Conservation (phyloP, 768 basidiomycete species). For the Aureoboletus auriporus region DNA sequence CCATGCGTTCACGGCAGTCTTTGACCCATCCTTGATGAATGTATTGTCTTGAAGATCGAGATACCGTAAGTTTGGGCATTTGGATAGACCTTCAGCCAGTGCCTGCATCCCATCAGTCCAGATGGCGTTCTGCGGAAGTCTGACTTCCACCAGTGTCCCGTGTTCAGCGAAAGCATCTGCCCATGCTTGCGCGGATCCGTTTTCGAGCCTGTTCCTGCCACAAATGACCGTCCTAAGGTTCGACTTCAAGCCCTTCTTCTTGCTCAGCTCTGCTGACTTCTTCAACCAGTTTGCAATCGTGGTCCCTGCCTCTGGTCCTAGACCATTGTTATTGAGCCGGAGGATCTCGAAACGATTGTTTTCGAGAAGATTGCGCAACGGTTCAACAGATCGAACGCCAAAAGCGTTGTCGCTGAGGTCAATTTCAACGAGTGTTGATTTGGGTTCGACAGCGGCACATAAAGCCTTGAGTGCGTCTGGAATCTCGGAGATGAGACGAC, state of each 20-base stretch:
- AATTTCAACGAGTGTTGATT: constrained; percentile 78
- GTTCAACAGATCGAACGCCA: constrained; percentile 90
- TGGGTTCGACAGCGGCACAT: constrained; percentile 81
- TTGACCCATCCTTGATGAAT: constrained; percentile 63
- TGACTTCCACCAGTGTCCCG: constrained; percentile 74
- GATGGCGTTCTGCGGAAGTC: constrained; percentile 98
- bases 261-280: constrained; percentile 66
- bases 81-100: constrained; percentile 70
- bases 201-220: constrained; percentile 93
- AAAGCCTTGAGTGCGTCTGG: constrained; percentile 84
- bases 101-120: constrained; percentile 84
- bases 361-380: constrained; percentile 86
- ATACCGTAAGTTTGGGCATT: constrained; percentile 60
- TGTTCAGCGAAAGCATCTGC: constrained; percentile 87
- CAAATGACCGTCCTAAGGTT: constrained; percentile 80
- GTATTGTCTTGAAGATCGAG: constrained; percentile 95
- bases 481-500: constrained; percentile 93
- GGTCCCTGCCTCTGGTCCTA: constrained; percentile 84
- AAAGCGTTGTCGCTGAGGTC: constrained; percentile 96
- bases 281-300: constrained; percentile 82
- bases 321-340: constrained; percentile 93
- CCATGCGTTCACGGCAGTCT: constrained; percentile 54
- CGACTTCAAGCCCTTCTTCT: constrained; percentile 63
- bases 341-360: constrained; percentile 77
- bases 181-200: constrained; percentile 81